phyloP scores from a whole-genome alignment of 805 yeast species.

The Starmerella ratchasimensis region DNA sequence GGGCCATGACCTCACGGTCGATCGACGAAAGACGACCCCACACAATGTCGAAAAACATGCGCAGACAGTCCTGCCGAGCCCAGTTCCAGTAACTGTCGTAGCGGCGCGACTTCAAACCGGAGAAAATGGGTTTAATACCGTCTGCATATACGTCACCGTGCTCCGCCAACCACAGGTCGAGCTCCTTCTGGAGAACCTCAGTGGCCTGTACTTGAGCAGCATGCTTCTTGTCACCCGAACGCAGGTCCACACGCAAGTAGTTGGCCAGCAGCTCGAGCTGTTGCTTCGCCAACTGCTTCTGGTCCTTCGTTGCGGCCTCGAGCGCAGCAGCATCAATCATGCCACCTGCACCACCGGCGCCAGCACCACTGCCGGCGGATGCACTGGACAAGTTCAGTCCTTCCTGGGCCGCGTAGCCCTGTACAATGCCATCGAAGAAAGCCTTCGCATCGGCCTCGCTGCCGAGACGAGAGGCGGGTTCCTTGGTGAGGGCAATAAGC shows the following conservation, averaged over 20 bases:
- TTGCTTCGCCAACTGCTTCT: constrained; percentile 55
- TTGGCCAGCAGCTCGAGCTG: constrained; percentile 87
- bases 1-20: constrained; percentile 91
- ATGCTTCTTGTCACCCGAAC: constrained; percentile 76
- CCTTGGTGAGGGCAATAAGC: constrained; percentile 69
- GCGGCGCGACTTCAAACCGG: constrained; percentile 83
- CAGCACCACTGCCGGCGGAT: constrained; percentile 37
- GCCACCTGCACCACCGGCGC: constrained; percentile 46
- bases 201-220: constrained; percentile 78
- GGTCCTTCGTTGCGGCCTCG: constrained; percentile 63
- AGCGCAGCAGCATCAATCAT: constrained; percentile 91
- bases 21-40: constrained; percentile 83
- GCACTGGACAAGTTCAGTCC: constrained; percentile 67
- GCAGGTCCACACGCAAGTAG: constrained; percentile 83
- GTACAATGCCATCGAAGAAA: constrained; percentile 68
- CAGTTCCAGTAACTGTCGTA: constrained; percentile 99
- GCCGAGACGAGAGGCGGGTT: constrained; percentile 81
- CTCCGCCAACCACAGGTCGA: constrained; percentile 83
- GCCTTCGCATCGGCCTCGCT: constrained; percentile 82
- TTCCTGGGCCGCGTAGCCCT: constrained; percentile 69
- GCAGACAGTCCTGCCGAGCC: constrained; percentile 94
- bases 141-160: constrained; percentile 87
- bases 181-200: constrained; percentile 67
- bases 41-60: constrained; percentile 88
- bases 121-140: constrained; percentile 82